phyloP scores from a whole-genome alignment of 2,329 filamentous ascomycete species.

The Alternaria metachromatica region DNA sequence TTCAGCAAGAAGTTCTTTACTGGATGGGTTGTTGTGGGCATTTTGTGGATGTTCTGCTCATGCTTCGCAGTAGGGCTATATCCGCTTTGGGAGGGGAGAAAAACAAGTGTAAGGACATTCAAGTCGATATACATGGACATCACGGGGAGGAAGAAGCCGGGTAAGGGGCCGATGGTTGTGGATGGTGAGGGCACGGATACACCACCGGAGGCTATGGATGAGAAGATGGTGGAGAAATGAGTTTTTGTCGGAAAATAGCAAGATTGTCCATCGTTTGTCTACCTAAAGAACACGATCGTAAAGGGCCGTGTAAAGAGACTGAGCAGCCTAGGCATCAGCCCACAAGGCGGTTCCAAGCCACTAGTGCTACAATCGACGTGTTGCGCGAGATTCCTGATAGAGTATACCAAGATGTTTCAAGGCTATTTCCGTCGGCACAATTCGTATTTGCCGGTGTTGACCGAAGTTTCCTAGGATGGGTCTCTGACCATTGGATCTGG shows the following conservation, averaged over 20 bases:
- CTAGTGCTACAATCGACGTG: slow-evolving; percentile 28
- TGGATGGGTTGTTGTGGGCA: slow-evolving; percentile 71
- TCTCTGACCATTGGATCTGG: not conserved
- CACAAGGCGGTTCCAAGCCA: slow-evolving; percentile 24
- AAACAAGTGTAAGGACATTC: slow-evolving; percentile 67
- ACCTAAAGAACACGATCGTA: not conserved
- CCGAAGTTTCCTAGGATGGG: not conserved
- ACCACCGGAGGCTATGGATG: slow-evolving; percentile 22
- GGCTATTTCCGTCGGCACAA: not conserved
- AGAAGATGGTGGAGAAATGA: slow-evolving; percentile 29
- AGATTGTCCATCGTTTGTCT: not conserved
- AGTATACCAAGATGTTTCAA: slow-evolving; percentile 24
- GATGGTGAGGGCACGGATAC: slow-evolving; percentile 29
- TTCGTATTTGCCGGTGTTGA: slow-evolving; percentile 2
- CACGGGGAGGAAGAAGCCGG: slow-evolving; percentile 43
- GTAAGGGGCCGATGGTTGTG: slow-evolving; percentile 13
- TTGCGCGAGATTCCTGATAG: slow-evolving; percentile 14
- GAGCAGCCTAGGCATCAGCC: not conserved
- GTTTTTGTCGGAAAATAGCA: not conserved
- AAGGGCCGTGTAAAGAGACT: not conserved
- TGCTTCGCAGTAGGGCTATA: slow-evolving; percentile 78
- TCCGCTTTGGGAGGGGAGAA: slow-evolving; percentile 79
- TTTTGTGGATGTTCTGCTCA: slow-evolving; percentile 80
- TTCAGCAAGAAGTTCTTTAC: slow-evolving; percentile 85
- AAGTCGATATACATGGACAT: slow-evolving; percentile 69